Evolutionary conservation across 2,329 filamentous ascomycete genomes (phyloP), one percentile per base, ranked within the genome.

Genomic region (Ophiostoma perfectum): DNA sequence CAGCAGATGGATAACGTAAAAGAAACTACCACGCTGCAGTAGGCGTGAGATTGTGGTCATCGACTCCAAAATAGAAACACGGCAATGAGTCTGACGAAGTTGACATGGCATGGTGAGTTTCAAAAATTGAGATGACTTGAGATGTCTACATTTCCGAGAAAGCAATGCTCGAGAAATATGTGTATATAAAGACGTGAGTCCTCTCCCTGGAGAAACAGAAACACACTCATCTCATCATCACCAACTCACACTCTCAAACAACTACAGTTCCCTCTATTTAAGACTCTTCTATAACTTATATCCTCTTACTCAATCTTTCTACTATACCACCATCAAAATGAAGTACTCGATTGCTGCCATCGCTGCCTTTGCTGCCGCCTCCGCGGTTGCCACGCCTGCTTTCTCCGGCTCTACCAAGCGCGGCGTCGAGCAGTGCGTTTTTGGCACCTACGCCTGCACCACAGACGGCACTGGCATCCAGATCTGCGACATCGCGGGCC

Each of bases 381-480:
- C 60, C 2, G 68, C 52, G n/a, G 70, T 66, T 18, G 69, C 70
- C 38, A 41, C 64, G 36, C 66, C 70, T 2, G 49, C 70, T 7
- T 38, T 52, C 14, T 16, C 67, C 42, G 41, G 11, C 8, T 27
- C 68, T 4, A 11, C 16, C 39, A 63, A 63, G 60, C 38, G 60
- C 14, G 38, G 60, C n/a, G 14, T 18, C 7, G 60, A 42, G 38
- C 38, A 42, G 38, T 75, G 74, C 72, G 71, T 65, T 2, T 74
- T 74, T 64, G 74, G 74, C 72, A 73, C 68, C 62, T 75, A 75
- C 68, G 70, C 71, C 45, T 75, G 74, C 72, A 72, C 70, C 27
- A 67, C 41, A 44, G 69, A 72, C 68, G 70, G 69, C 70, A 70
- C 68, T 2, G 73, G 72, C 67, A 74, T 75, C 69, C 69, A 74